Base-by-base conservation (phyloP, 1,284 basidiomycete species). In the Gymnopus androsaceus region DNA sequence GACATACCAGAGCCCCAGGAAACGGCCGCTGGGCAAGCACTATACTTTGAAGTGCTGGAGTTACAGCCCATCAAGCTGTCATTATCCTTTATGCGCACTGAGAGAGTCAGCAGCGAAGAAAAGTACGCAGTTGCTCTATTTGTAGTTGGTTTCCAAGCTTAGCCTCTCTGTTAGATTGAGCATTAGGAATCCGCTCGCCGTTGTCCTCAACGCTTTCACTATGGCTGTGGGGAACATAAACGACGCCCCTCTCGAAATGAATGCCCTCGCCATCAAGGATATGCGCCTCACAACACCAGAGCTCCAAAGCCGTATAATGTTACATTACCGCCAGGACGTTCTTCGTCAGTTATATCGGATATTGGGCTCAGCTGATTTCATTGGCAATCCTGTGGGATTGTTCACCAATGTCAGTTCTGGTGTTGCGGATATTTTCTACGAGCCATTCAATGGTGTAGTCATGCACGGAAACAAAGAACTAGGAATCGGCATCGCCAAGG, bases 341-440 rank as follows among this genome's bases (percentile, higher is more conserved):
- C 78, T 98, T 28, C 88, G 93, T 28, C 97, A 99, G 70, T 80
- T 99, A 9, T 98, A 99, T 72, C 88, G 97, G 28, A 93, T 99
- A 27, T 80, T 99, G 7, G 97, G 97, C 27, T 96, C 94, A 3
- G 95, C 96, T 0, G 96, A 99, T 72, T 98, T 99, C 75, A 88
- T 92, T 60, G 90, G 85, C 7, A 92, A 92, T 66, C 96, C 96
- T 4, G 94, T 98, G 28, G 96, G 96, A 12, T 79, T 99, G 51
- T 99, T 99, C 79, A 98, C 93, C 60, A 99, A 98, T 67, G 95
- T 99, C 67, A 96, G 94, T 67, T 98, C 95, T 23, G 97, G 97
- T n/a, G 94, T 99, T 7, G 91, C 92, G 46, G 97, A 99, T 71
- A 95, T 99, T 63, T 99, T 99, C 79, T 98, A 99, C 67, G 97